Conservation (phyloP, 2,329 filamentous ascomycete genomes). For the Aspergillus quadrilineatus region DNA sequence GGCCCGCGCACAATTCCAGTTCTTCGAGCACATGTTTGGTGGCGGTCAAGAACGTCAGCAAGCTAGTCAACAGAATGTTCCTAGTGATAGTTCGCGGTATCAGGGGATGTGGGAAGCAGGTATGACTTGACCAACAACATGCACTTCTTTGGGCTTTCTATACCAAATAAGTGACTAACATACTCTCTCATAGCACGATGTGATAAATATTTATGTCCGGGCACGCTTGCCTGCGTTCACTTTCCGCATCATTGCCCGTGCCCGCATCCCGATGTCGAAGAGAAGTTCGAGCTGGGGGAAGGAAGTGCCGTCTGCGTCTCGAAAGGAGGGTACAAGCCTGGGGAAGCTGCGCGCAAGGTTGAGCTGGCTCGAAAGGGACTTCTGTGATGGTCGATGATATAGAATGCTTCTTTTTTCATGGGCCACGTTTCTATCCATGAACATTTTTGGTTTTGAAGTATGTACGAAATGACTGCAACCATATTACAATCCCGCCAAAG, state of each 20-base stretch:
- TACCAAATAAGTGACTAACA: constrained; percentile 11
- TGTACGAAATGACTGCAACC: not conserved
- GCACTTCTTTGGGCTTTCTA: constrained; percentile 14
- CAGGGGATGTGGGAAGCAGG: constrained; percentile 67
- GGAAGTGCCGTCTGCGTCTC: constrained; percentile 51
- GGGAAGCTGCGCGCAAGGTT: constrained; percentile 49
- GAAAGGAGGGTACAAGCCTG: constrained; percentile 48
- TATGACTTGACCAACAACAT: constrained; percentile 35
- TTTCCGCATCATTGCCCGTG: constrained; percentile 98
- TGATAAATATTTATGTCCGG: constrained; percentile 90
- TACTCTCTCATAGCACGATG: constrained; percentile 64
- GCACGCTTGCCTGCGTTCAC: constrained; percentile 90
- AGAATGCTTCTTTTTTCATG: not conserved
- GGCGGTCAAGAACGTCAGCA: constrained; percentile 57
- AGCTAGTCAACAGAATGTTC: constrained; percentile 69
- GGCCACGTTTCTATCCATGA: not conserved
- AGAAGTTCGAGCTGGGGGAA: constrained; percentile 66
- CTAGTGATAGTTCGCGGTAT: constrained; percentile 82
- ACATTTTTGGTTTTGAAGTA: not conserved
- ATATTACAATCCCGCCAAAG: too few species aligned
- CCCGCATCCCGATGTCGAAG: constrained; percentile 71
- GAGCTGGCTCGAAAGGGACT: constrained; percentile 52
- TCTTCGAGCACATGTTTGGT: constrained; percentile 98
- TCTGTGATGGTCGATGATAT: constrained; percentile 32
- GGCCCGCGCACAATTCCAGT: constrained; percentile 80